Conservation (phyloP, 2,329 filamentous ascomycete species). For the Aspergillus sp. region DNA sequence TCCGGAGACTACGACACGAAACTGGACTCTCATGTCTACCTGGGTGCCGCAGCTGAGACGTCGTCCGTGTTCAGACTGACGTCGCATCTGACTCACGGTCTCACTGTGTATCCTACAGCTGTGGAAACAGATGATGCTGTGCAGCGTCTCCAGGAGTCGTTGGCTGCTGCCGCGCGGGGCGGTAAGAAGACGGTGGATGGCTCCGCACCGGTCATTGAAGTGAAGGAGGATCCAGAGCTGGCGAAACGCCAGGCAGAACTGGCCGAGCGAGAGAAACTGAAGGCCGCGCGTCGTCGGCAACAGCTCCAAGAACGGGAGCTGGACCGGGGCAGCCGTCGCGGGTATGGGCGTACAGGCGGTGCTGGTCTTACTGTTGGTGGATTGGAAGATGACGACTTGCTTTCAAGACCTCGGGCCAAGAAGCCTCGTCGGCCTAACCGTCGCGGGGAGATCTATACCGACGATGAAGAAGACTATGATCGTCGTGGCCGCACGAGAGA, state of each 20-base stretch:
- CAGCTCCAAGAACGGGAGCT: conserved; percentile 56
- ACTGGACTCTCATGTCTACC: conserved; percentile 63
- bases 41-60: conserved; percentile 58
- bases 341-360: conserved; percentile 45
- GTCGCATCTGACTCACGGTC: conserved; percentile 61
- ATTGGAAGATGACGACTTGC: conserved; percentile 57
- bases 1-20: conserved; percentile 52
- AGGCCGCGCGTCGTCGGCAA: conserved; percentile 54
- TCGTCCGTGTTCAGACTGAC: conserved; percentile 60
- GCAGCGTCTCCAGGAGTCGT: conserved; percentile 59
- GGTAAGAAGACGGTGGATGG: conserved; percentile 51
- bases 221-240: conserved; percentile 63
- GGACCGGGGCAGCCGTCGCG: conserved; percentile 52
- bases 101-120: conserved; percentile 57
- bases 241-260: conserved; percentile 59
- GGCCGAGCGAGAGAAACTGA: conserved; percentile 58
- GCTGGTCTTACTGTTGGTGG: conserved; percentile 56
- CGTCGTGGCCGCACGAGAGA: conserved; percentile 57
- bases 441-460: conserved; percentile 49
- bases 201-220: conserved; percentile 56
- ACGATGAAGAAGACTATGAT: conserved; percentile 49
- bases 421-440: conserved; percentile 42
- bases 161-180: conserved; percentile 56
- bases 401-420: conserved; percentile 40
- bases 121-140: conserved; percentile 60